Percentiles rank a stretch among this genome's conserved stretches.
Conservation (phyloP, 805 yeast species). For the Peterozyma toletana region DNA sequence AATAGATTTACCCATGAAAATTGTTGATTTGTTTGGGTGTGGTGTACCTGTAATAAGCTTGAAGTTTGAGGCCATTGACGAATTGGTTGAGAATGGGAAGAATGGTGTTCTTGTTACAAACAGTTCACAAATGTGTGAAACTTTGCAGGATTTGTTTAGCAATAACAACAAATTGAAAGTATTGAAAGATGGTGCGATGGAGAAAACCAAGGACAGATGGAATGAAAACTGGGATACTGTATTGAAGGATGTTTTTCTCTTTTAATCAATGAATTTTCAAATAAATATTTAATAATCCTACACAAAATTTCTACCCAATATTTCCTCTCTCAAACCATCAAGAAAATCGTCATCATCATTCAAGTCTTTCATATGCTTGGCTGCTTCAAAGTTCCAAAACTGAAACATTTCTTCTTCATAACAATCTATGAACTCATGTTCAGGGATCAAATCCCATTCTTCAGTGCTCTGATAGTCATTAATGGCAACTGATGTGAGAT, state of each 20-base stretch:
- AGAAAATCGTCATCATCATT: slow-evolving; percentile 26
- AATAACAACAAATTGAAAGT: slow-evolving; percentile 20
- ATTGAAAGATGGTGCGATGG: slow-evolving; percentile 61
- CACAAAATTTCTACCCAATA: slow-evolving; percentile 6
- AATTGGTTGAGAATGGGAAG: slow-evolving; percentile 58
- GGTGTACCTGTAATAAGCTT: slow-evolving; percentile 88
- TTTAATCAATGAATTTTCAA: slow-evolving; percentile 1
- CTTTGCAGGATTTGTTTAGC: slow-evolving; percentile 27
- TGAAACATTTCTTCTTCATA: slow-evolving; percentile 37
- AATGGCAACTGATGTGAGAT: slow-evolving; percentile 24
- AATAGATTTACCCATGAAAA: slow-evolving; percentile 93
- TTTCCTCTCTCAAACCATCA: slow-evolving; percentile 10
- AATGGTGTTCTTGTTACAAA: slow-evolving; percentile 62
- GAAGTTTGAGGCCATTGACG: slow-evolving; percentile 68
- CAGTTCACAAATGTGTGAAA: slow-evolving; percentile 36
- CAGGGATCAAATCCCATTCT: slow-evolving; percentile 45
- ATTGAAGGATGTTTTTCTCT: slow-evolving; percentile 25
- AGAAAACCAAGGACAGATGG: slow-evolving; percentile 72
- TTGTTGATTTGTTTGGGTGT: slow-evolving; percentile 92
- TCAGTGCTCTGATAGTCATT: slow-evolving; percentile 9
- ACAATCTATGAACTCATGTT: slow-evolving; percentile 33
- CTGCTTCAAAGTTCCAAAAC: slow-evolving; percentile 35
- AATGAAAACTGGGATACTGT: slow-evolving; percentile 60
- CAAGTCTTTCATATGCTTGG: slow-evolving; percentile 23
- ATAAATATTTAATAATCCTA: slow-evolving; percentile 1